Percentiles rank a stretch among this genome's conserved stretches.
phyloP scores from a whole-genome alignment of 345 rosid species.

The Bruguiera sexangula region DNA sequence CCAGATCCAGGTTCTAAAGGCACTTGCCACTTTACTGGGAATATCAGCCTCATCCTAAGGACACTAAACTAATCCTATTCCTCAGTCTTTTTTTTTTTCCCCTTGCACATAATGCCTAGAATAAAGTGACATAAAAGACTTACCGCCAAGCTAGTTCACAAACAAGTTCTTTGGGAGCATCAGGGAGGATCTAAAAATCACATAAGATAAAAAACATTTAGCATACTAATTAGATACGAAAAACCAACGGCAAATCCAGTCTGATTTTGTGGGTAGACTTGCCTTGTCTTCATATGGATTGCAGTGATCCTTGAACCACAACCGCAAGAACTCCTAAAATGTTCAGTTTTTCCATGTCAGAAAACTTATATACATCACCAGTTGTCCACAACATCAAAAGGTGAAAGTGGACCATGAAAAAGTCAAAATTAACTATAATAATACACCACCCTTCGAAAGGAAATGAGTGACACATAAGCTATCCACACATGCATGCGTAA shows the following conservation, averaged over 20 bases:
- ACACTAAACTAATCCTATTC: background rate
- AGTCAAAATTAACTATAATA: constrained; percentile 2
- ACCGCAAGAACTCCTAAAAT: constrained; percentile 80
- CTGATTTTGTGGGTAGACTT: constrained; percentile 6
- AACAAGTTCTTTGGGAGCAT: constrained; percentile 81
- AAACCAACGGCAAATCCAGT: background rate
- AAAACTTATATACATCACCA: background rate
- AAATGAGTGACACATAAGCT: background rate
- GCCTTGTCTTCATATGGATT: constrained; percentile 92
- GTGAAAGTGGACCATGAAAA: background rate
- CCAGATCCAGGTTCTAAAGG: background rate
- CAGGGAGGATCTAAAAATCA: constrained; percentile 57
- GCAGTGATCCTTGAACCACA: constrained; percentile 89
- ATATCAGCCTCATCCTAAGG: background rate
- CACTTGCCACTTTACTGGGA: background rate
- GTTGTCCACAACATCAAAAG: background rate
- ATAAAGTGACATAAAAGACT: background rate
- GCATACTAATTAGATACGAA: background rate
- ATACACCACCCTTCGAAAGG: too few relatives aligned
- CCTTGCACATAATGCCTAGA: background rate
- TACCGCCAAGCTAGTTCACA: constrained; percentile 91
- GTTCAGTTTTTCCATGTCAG: background rate
- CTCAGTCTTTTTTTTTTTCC: background rate
- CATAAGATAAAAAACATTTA: background rate
- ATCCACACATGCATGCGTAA: background rate